Conservation (phyloP, 768 basidiomycete genomes). For the Rhodocollybia butyracea region DNA sequence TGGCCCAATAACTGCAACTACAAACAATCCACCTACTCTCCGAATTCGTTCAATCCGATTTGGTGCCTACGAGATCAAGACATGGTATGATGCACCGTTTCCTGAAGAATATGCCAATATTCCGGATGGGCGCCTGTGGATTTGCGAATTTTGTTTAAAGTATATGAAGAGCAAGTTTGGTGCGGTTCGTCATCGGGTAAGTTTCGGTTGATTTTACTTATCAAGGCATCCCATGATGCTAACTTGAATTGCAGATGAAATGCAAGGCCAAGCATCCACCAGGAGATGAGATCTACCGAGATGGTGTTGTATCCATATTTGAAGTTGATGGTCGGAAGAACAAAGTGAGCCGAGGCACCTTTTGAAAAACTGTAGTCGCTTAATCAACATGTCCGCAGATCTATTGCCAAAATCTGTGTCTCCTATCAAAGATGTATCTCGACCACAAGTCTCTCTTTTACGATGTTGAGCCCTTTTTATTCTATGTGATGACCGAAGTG, state of each 20-base stretch:
- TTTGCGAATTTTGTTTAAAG: conserved; percentile 97
- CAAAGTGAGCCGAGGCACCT: conserved; percentile 56
- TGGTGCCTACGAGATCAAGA: conserved; percentile 89
- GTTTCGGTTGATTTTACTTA: conserved; percentile 23
- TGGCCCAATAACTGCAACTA: conserved; percentile 26
- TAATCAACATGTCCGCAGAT: conserved; percentile 49
- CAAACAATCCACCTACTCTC: conserved; percentile 31
- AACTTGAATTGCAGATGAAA: conserved; percentile 62
- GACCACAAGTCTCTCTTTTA: conserved; percentile 99
- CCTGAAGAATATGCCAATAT: conserved; percentile 95
- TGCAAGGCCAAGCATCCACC: conserved; percentile 95
- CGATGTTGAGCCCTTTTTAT: conserved; percentile 98
- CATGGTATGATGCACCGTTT: conserved; percentile 99
- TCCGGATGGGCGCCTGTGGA: conserved; percentile 90
- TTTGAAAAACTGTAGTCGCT: neutral
- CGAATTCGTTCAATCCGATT: conserved; percentile 89
- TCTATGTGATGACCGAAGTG: conserved; percentile 94
- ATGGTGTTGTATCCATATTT: conserved; percentile 84
- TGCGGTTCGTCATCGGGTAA: conserved; percentile 79
- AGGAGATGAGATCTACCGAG: conserved; percentile 97
- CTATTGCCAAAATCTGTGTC: conserved; percentile 97
- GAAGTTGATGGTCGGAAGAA: conserved; percentile 98
- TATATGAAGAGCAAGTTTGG: conserved; percentile 96
- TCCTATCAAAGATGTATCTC: conserved; percentile 98
- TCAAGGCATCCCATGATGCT: neutral